Percentiles rank a stretch among this genome's conserved stretches.
phyloP scores from a whole-genome alignment of 179 eudicot species.

The Vitellaria paradoxa region DNA sequence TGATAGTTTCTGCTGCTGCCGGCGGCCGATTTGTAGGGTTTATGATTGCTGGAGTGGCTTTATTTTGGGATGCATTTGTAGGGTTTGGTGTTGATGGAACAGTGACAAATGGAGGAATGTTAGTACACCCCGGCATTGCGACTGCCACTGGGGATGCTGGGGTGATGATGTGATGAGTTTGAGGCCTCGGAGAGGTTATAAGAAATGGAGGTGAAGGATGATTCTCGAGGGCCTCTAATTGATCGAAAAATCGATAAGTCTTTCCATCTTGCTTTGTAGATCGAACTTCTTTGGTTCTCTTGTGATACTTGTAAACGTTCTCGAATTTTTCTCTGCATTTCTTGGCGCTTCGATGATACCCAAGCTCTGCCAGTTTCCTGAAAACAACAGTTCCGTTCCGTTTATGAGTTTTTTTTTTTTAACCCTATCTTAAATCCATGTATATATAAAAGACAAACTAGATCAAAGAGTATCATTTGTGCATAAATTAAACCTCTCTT shows the following conservation, averaged over 20 bases:
- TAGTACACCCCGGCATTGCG: constrained; percentile 10
- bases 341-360: constrained; percentile 68
- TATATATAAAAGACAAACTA: neutral
- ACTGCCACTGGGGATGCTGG: neutral
- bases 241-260: constrained; percentile 74
- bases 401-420: neutral
- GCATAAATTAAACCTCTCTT: constrained; percentile 15
- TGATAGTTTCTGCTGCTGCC: neutral
- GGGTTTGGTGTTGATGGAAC: constrained; percentile 20
- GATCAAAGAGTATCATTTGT: neutral
- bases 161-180: neutral
- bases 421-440: neutral
- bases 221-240: constrained; percentile 72
- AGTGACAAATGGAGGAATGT: constrained; percentile 16
- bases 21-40: constrained; percentile 11
- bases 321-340: constrained; percentile 93
- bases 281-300: constrained; percentile 70
- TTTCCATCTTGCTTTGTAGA: constrained; percentile 54
- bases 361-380: constrained; percentile 80
- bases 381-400: neutral
- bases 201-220: constrained; percentile 9
- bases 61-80: neutral
- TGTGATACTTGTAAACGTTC: constrained; percentile 85
- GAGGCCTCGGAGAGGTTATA: constrained; percentile 12
- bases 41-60: constrained; percentile 4